Percentiles rank a stretch among this genome's conserved stretches.
Conservation (phyloP, 139 green algal genomes). For the Pedinophyceae sp. region DNA sequence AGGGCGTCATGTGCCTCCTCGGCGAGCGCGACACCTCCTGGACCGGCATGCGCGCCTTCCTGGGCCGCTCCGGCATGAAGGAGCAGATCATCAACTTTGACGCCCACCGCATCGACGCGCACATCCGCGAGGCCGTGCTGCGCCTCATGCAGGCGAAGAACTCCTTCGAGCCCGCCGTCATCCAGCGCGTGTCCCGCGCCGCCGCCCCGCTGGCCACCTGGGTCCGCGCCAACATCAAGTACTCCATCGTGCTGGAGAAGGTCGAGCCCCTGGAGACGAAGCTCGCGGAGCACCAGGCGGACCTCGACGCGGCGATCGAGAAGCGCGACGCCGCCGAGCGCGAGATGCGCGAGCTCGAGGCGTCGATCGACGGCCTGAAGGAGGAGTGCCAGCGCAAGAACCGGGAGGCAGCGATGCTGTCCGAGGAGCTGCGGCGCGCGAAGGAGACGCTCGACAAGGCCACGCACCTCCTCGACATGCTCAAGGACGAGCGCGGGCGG, state of each 20-base stretch:
- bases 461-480: constrained; percentile 44
- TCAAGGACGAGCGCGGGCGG: constrained; percentile 49
- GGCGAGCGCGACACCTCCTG: constrained; percentile 62
- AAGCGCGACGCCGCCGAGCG: constrained; percentile 31
- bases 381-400: constrained; percentile 47
- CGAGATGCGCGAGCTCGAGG: constrained; percentile 45
- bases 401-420: constrained; percentile 43
- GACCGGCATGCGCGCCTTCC: constrained; percentile 74
- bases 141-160: constrained; percentile 30
- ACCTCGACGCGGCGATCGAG: constrained; percentile 5
- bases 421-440: constrained; percentile 38
- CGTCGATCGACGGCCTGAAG: constrained; percentile 39
- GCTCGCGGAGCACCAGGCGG: constrained; percentile 24
- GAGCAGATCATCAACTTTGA: constrained; percentile 73
- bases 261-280: constrained; percentile 46
- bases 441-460: constrained; percentile 43
- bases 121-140: constrained; percentile 19
- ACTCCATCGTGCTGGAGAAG: constrained; percentile 31
- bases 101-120: constrained; percentile 22
- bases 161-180: constrained; percentile 49
- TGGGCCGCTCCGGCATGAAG: constrained; percentile 27
- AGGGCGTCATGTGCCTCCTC: constrained; percentile 57
- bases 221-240: constrained; percentile 42
- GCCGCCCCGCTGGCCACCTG: constrained; percentile 61
- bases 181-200: constrained; percentile 51